Evolutionary conservation across 2,329 filamentous ascomycete species (phyloP).

Genomic region (Dryadomyces quercus-mongolicae): DNA sequence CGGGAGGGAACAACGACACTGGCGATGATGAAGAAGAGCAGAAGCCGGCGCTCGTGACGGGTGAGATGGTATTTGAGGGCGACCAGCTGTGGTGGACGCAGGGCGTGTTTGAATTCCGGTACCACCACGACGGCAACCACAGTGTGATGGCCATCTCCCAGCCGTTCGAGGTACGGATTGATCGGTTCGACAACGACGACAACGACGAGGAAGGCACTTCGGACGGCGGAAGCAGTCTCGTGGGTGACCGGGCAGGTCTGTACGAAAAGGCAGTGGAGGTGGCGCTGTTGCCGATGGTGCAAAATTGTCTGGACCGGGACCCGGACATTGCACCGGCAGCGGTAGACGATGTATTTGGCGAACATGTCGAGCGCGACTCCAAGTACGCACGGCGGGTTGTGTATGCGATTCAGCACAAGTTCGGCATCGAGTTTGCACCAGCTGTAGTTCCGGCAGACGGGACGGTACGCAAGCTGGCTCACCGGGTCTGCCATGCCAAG

Average conservation of each 20-base stretch:
- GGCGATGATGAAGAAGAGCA: slow-evolving; percentile 20
- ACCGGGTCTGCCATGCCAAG: slow-evolving; percentile 92
- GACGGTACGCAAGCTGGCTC: slow-evolving; percentile 78
- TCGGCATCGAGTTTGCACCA: slow-evolving; percentile 89
- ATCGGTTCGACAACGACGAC: slow-evolving; percentile 63
- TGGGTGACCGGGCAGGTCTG: slow-evolving; percentile 31
- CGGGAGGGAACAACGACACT: slow-evolving; percentile 35
- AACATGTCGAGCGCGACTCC: slow-evolving; percentile 70
- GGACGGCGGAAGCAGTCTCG: not conserved
- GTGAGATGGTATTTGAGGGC: slow-evolving; percentile 77
- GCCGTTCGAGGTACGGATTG: slow-evolving; percentile 82
- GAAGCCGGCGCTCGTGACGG: slow-evolving; percentile 40
- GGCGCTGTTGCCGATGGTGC: slow-evolving; percentile 68
- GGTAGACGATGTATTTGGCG: slow-evolving; percentile 72
- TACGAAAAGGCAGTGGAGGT: slow-evolving; percentile 62
- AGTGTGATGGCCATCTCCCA: slow-evolving; percentile 88
- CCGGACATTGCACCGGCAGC: slow-evolving; percentile 78
- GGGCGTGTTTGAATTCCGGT: slow-evolving; percentile 92
- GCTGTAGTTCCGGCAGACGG: slow-evolving; percentile 89
- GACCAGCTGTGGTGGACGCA: slow-evolving; percentile 97
- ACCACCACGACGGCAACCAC: slow-evolving; percentile 88
- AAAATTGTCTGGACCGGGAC: slow-evolving; percentile 87
- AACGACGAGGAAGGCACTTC: slow-evolving; percentile 27
- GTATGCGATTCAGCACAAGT: slow-evolving; percentile 92
- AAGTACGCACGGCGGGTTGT: slow-evolving; percentile 87